A percentile compares a stretch with the other conserved stretches of the same genome.
phyloP scores from a whole-genome alignment of 306 rosid species.

The Fragaria nilgerrensis region DNA sequence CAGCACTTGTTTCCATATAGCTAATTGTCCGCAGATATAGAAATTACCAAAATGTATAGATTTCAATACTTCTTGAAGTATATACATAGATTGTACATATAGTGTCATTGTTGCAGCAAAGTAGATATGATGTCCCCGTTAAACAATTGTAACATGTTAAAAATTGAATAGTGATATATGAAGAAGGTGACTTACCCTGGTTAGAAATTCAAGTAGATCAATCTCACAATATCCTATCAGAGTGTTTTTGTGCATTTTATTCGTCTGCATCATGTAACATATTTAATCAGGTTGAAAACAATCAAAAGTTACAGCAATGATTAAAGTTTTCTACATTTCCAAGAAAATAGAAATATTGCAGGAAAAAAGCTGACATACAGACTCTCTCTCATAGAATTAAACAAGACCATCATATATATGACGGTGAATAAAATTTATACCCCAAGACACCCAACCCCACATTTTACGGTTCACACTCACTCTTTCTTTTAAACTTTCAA shows the following conservation, averaged over 20 bases:
- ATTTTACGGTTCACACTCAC: neutral
- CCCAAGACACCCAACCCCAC: neutral
- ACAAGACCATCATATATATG: neutral
- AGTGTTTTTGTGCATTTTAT: slow-evolving; percentile 69
- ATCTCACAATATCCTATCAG: slow-evolving; percentile 88
- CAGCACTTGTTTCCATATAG: neutral
- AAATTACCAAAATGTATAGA: neutral
- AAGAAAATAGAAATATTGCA: neutral
- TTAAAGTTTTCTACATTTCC: neutral
- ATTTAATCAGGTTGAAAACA: slow-evolving; percentile 20
- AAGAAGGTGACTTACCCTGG: slow-evolving; percentile 51
- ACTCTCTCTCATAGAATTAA: neutral
- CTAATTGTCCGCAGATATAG: neutral
- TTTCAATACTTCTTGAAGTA: neutral
- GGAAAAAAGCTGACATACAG: neutral
- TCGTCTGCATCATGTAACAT: slow-evolving; percentile 62
- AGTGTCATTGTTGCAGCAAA: neutral
- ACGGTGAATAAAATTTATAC: neutral
- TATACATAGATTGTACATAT: neutral
- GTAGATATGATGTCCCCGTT: neutral
- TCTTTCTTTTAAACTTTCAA: neutral
- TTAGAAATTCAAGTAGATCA: slow-evolving; percentile 79
- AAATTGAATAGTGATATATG: neutral
- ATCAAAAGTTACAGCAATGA: neutral
- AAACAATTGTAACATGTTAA: neutral